Evolutionary conservation across 495 filamentous ascomycete genomes (phyloP).

Genomic region (Talaromyces stipitatus): DNA sequence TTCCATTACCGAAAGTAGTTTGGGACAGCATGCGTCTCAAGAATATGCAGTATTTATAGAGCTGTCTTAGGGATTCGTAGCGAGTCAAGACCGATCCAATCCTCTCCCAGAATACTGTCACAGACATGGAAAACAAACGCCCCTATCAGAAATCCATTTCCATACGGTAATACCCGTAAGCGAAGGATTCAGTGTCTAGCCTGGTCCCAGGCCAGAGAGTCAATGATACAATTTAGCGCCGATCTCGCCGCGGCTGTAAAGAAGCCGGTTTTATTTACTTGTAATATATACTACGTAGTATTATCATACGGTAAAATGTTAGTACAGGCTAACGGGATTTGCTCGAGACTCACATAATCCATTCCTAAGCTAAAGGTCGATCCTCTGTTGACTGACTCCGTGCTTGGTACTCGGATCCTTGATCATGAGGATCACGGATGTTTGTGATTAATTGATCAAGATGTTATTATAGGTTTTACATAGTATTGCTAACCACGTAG

Average conservation of each 20-base stretch:
- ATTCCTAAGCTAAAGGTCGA: not conserved
- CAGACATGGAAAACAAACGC: no score
- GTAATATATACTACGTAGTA: not conserved
- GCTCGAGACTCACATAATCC: not conserved
- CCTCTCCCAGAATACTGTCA: not conserved
- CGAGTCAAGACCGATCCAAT: not conserved
- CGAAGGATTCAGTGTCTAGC: no score
- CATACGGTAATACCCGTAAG: no score
- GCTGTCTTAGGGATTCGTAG: not conserved
- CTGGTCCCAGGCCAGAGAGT: not conserved
- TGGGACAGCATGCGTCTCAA: not conserved
- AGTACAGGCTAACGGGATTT: not conserved
- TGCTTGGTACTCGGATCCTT: not conserved
- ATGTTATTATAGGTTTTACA: no score
- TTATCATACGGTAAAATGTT: no score
- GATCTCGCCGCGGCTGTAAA: not conserved
- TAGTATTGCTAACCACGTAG: no score
- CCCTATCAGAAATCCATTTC: no score
- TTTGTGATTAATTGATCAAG: no score
- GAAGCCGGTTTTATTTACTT: not conserved
- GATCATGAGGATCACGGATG: not conserved
- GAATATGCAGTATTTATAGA: not conserved
- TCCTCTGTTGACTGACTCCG: no score
- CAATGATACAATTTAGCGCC: not conserved
- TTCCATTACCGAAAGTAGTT: not conserved